These are phyloP conservation scores for Berberis vulgaris DNA, from an alignment of 164 flowering plant species.

Conservation along the genomic window DNA sequence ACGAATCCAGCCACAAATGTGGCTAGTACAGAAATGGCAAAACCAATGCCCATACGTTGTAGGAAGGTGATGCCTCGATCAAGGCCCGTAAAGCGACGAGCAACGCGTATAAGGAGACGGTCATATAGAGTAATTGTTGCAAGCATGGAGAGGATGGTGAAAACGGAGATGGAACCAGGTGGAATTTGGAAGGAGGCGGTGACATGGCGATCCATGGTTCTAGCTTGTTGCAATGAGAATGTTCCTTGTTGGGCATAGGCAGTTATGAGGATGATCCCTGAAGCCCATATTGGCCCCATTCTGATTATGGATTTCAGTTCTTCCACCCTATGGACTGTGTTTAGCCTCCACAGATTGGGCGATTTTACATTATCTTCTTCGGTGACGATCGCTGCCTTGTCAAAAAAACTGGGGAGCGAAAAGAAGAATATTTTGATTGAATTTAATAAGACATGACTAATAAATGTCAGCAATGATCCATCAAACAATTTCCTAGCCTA, in stretches of 20 bases:
- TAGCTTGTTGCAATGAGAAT: constrained; percentile 69
- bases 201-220: constrained; percentile 59
- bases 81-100: constrained; percentile 52
- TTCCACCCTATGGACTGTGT: constrained; percentile 74
- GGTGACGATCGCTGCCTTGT: constrained; percentile 65
- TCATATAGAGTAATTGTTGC: constrained; percentile 54
- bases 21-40: constrained; percentile 47
- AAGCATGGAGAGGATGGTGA: constrained; percentile 53
- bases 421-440: no score
- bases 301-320: constrained; percentile 64
- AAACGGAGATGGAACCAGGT: constrained; percentile 68
- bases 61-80: constrained; percentile 70
- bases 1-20: constrained; percentile 60
- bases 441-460: no score
- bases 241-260: constrained; percentile 70
- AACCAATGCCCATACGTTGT: constrained; percentile 71
- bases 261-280: constrained; percentile 70
- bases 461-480: no score
- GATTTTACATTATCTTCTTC: constrained; percentile 32
- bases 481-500: no score
- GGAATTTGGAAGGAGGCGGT: constrained; percentile 57
- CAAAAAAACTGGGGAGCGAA: constrained; percentile 40
- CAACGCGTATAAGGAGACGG: constrained; percentile 40
- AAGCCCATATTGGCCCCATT: constrained; percentile 83
- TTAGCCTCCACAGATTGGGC: constrained; percentile 62